phyloP scores from a whole-genome alignment of 106 monocot genomes.

The Allium fistulosum region DNA sequence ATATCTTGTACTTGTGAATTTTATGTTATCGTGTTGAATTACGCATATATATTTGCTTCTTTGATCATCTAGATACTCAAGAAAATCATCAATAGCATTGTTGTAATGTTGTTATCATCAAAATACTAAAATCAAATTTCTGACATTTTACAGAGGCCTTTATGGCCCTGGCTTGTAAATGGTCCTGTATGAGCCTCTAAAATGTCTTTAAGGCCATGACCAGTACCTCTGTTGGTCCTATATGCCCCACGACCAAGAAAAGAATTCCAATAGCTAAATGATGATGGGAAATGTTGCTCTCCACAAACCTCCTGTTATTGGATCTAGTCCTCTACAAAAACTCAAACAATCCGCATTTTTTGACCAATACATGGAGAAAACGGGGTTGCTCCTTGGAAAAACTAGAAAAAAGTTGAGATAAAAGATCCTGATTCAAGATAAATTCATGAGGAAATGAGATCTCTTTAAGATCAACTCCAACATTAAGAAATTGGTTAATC shows the following conservation, averaged over 20 bases:
- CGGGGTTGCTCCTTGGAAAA: neutral
- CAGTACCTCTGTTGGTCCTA: neutral
- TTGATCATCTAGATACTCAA: no score
- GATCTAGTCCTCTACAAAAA: neutral
- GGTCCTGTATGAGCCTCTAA: neutral
- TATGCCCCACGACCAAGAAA: neutral
- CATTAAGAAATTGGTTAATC: no score
- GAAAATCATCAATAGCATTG: no score
- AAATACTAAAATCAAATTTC: no score
- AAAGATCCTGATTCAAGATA: no score
- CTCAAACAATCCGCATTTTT: neutral
- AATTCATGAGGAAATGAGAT: no score
- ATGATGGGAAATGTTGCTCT: neutral
- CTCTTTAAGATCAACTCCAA: no score
- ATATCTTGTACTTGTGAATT: no score
- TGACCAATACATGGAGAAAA: neutral
- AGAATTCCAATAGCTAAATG: neutral
- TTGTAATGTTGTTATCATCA: no score
- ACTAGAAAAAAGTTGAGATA: neutral
- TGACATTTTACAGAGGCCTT: neutral
- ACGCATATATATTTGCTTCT: no score
- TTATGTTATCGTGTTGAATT: no score
- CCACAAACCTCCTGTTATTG: neutral
- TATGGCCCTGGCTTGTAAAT: neutral
- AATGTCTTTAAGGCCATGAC: neutral